Conservation (phyloP, 2,329 filamentous ascomycete genomes). For the Esteya vermicola region DNA sequence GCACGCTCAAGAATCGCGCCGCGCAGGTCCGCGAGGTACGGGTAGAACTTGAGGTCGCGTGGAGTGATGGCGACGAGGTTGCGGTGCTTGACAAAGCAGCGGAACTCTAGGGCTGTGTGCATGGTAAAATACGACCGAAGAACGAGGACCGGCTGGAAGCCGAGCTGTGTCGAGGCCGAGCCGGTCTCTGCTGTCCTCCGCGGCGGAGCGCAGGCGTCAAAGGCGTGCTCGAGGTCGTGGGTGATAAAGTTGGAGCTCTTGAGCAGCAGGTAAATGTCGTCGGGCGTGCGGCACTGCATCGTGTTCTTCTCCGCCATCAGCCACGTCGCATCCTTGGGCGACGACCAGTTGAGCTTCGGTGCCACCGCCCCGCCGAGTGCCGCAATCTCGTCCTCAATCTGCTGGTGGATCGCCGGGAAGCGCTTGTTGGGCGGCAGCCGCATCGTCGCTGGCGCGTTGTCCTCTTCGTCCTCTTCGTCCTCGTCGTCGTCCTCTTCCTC, state of each 20-base stretch:
- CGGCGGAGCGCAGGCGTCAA: slow-evolving; percentile 39
- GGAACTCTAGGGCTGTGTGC: slow-evolving; percentile 85
- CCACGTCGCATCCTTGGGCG: slow-evolving; percentile 91
- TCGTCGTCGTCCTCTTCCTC: slow-evolving; percentile 33
- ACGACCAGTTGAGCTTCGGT: slow-evolving; percentile 95
- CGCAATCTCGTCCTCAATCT: slow-evolving; percentile 62
- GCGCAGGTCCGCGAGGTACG: slow-evolving; percentile 56
- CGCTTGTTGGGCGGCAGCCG: slow-evolving; percentile 36
- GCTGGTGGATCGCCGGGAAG: slow-evolving; percentile 59
- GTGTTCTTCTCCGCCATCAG: slow-evolving; percentile 75
- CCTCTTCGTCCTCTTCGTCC: slow-evolving; percentile 31
- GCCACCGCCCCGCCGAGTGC: slow-evolving; percentile 76
- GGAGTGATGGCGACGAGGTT: slow-evolving; percentile 74
- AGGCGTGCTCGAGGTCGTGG: slow-evolving; percentile 86
- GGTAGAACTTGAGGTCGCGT: slow-evolving; percentile 79
- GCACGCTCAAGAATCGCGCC: slow-evolving; percentile 55
- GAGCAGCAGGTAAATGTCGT: slow-evolving; percentile 84
- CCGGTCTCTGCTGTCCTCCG: neutral
- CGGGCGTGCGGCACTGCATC: slow-evolving; percentile 75
- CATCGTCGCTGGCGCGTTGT: slow-evolving; percentile 27
- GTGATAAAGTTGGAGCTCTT: slow-evolving; percentile 93
- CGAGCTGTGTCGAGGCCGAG: slow-evolving; percentile 11
- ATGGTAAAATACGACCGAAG: slow-evolving; percentile 78
- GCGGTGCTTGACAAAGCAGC: slow-evolving; percentile 81
- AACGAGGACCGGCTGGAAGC: slow-evolving; percentile 65